Base-by-base conservation (phyloP, 208 protist genomes). In the Vickermania spadyakhi region DNA sequence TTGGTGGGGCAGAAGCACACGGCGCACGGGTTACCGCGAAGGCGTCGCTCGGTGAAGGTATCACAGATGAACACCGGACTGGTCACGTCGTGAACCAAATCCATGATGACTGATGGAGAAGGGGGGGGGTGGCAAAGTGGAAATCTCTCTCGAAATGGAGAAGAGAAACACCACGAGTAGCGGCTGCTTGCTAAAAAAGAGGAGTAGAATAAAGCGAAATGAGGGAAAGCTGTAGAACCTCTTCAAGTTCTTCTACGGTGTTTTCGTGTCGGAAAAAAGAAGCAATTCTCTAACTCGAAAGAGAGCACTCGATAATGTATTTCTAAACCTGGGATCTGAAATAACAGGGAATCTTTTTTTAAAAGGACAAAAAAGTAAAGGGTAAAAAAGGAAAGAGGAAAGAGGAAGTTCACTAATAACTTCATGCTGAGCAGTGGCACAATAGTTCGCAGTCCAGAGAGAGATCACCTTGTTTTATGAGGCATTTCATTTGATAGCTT, bases 11-110 rank as follows among this genome's bases (percentile, higher is more conserved):
- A 58, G 30, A 86, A 60, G 65, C 66, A 76, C 28, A 93, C 86
- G 3, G 67, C 86, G 3, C 79, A 77, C 21, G 69, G 75, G 67
- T 89, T 89, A 62, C 86, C 86, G 31, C 62, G 55, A 66, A 87
- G 89, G 64, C 71, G 68, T 4, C 75, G 70, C 31, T 60, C 36
- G 2, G 80, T 60, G 64, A 87, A 93, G 31, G 80, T 69, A 64
- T 93, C 80, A 59, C 78, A 80, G 52, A 82, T 69, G 52, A 86
- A 70, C 49, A 92, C 14, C 2, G 81, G 81, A 0, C 68, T 71
- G 41, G 70, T 64, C 21, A 82, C 74, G 7, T 64, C 31, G 28
- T 62, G 54, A 27, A 29, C 25, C 11, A 55, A 22, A 26, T 55
- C 21, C 13, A 27, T 27, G n/a, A 26, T 55, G 51, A 27, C 51